Evolutionary conservation across 306 rosid species (phyloP).

Genomic region (Cucurbita moschata): DNA sequence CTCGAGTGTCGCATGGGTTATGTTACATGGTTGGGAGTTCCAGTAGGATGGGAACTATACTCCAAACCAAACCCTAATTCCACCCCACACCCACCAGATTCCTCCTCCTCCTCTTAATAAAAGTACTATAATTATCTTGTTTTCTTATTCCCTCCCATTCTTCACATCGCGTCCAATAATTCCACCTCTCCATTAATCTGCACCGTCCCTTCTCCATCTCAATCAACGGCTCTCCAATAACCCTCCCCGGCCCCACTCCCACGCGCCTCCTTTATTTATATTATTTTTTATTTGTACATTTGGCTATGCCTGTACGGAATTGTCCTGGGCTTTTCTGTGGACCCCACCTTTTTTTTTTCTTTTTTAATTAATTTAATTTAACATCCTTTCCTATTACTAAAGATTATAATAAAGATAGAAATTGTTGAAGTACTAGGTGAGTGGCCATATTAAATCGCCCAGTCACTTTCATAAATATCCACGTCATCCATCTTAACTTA

Average conservation of each 20-base stretch:
- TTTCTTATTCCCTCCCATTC: too few relatives aligned
- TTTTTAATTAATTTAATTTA: too few relatives aligned
- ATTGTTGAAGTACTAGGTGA: not conserved
- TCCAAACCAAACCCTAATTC: conserved; percentile 1
- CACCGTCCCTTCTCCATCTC: not conserved
- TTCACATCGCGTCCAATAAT: not conserved
- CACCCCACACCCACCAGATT: not conserved
- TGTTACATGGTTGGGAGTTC: not conserved
- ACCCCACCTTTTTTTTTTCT: not conserved
- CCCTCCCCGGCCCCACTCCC: not conserved
- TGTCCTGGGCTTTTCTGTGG: not conserved
- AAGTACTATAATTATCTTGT: too few relatives aligned
- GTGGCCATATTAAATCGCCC: not conserved
- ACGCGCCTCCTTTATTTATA: not conserved
- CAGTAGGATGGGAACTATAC: not conserved
- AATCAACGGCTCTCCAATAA: not conserved
- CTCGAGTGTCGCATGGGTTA: not conserved
- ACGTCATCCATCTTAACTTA: not conserved
- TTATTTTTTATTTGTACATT: not conserved
- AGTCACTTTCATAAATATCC: not conserved
- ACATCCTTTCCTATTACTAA: not conserved
- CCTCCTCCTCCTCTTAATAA: not conserved
- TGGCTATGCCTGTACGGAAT: not conserved
- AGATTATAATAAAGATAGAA: too few relatives aligned
- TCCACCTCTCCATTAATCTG: not conserved